These are phyloP conservation scores for Mesembryanthemum crystallinum DNA, from an alignment of 148 eudicot species.

Conservation along the genomic window DNA sequence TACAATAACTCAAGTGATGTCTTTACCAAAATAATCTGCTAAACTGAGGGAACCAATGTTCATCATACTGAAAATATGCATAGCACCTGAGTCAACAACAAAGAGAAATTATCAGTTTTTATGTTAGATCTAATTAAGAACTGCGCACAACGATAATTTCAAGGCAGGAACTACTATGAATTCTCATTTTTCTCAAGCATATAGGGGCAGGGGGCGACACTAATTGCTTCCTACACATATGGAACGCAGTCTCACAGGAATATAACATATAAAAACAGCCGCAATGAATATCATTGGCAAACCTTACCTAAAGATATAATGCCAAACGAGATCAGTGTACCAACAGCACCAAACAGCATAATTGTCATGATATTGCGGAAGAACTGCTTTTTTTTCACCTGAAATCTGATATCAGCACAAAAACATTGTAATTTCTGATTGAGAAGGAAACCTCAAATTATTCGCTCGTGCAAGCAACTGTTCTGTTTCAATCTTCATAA, in stretches of 20 bases:
- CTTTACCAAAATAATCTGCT: slow-evolving; percentile 64
- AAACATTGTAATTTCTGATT: no score
- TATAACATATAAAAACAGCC: neutral
- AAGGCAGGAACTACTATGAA: neutral
- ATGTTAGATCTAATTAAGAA: neutral
- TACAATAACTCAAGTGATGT: neutral
- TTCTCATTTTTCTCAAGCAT: neutral
- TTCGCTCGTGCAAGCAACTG: no score
- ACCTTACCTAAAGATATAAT: slow-evolving; percentile 62
- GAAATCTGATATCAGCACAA: slow-evolving; percentile 61
- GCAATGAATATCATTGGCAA: neutral
- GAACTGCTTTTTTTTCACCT: slow-evolving; percentile 81
- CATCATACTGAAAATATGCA: slow-evolving; percentile 44
- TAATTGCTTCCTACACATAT: neutral
- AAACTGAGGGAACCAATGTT: slow-evolving; percentile 51
- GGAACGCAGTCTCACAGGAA: neutral
- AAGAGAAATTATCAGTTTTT: slow-evolving; percentile 4
- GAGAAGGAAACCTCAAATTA: no score
- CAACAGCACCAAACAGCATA: slow-evolving; percentile 65
- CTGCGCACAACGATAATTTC: neutral
- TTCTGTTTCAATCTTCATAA: no score
- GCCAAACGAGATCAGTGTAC: slow-evolving; percentile 66
- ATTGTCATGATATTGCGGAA: slow-evolving; percentile 80
- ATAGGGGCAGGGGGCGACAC: neutral
- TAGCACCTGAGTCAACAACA: slow-evolving; percentile 44